Percentiles rank a stretch among this genome's conserved stretches.
These are phyloP conservation scores for Schizosaccharomyces lindneri DNA, from an alignment of 805 yeast species.

Conservation along the genomic window DNA sequence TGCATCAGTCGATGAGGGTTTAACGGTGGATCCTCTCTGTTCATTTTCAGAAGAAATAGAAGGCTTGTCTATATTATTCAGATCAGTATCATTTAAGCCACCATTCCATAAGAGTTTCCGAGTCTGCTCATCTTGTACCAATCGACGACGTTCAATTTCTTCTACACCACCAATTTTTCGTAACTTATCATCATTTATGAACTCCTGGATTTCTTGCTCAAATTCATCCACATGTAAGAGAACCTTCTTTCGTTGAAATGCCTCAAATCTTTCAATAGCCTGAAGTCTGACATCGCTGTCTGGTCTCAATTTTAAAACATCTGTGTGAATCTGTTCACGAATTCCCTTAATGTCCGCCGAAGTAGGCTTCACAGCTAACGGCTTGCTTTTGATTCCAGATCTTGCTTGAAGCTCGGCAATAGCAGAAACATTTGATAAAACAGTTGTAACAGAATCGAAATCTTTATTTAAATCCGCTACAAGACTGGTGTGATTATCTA, in stretches of 20 bases:
- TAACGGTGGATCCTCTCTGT: too few relatives aligned
- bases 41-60: too few relatives aligned
- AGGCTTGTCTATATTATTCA: constrained; percentile 5
- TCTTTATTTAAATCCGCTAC: constrained; percentile 61
- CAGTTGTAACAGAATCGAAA: constrained; percentile 18
- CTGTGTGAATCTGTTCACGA: constrained; percentile 48
- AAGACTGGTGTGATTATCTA: constrained; percentile 71
- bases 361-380: constrained; percentile 10
- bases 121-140: constrained; percentile 44
- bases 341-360: constrained; percentile 5
- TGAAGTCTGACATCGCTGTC: constrained; percentile 65
- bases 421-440: constrained; percentile 33
- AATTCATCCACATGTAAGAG: constrained; percentile 35
- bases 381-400: constrained; percentile 12
- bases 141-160: constrained; percentile 50
- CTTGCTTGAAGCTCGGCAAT: constrained; percentile 23
- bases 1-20: too few relatives aligned
- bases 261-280: constrained; percentile 75
- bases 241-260: constrained; percentile 40
- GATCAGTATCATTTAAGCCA: constrained; percentile 5
- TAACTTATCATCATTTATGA: constrained; percentile 53
- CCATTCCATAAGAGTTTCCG: constrained; percentile 18
- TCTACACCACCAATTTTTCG: constrained; percentile 76
- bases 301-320: constrained; percentile 57
- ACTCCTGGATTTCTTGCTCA: constrained; percentile 62